phyloP scores from a whole-genome alignment of 2,329 filamentous ascomycete species.

The Colletotrichum navitas region DNA sequence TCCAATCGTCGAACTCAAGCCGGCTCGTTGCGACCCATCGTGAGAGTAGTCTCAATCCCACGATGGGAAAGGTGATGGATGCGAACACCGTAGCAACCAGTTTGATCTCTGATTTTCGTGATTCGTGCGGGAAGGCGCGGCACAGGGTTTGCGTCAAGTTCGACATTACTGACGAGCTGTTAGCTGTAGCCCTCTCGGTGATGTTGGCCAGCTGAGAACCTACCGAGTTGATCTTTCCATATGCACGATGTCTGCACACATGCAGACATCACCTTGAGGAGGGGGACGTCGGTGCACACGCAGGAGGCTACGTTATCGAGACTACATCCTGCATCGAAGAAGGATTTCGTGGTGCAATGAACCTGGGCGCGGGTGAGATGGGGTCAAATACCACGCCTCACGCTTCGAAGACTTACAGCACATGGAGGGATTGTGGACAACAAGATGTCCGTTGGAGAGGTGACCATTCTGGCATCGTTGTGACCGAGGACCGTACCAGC shows the following conservation, averaged over 20 bases:
- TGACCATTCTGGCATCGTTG: background rate
- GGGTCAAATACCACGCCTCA: rapidly evolving
- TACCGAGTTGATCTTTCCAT: constrained; percentile 31
- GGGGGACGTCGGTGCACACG: constrained; percentile 28
- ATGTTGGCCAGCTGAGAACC: background rate
- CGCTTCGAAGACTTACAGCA: background rate
- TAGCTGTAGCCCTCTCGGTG: background rate
- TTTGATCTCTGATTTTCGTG: constrained; percentile 23
- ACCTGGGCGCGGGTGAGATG: background rate
- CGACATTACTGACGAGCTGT: constrained; percentile 2
- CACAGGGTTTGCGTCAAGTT: constrained; percentile 16
- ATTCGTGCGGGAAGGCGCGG: constrained; percentile 13
- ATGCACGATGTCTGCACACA: constrained; percentile 30
- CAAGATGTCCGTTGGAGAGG: constrained; percentile 17
- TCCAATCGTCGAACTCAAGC: constrained; percentile 30
- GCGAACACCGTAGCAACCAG: constrained; percentile 18
- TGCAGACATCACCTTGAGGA: constrained; percentile 22
- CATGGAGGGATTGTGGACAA: constrained; percentile 18
- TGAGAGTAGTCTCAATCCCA: constrained; percentile 21
- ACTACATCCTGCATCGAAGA: constrained; percentile 7
- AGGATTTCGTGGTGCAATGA: constrained; percentile 2
- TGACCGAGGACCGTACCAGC: constrained; percentile 10
- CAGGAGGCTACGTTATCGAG: constrained; percentile 23
- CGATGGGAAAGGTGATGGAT: constrained; percentile 20
- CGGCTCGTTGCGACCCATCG: background rate